These are phyloP conservation scores for Chondrus crispus DNA, from an alignment of 23 red algal genomes.

Conservation along the genomic window DNA sequence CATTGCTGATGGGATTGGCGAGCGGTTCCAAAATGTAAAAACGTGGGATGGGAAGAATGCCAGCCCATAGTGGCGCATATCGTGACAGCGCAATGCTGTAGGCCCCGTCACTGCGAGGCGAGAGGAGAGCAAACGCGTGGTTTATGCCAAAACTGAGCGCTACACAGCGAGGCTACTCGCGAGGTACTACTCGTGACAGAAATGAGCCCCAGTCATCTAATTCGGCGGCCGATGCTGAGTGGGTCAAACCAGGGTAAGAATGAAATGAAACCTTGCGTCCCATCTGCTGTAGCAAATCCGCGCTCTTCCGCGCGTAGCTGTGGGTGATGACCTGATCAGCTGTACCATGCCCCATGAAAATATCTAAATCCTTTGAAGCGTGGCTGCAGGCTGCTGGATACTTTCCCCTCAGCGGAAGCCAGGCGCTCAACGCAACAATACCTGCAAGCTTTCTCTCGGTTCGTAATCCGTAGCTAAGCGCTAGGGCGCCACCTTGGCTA, in stretches of 20 bases:
- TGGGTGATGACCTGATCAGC: conserved; percentile 48
- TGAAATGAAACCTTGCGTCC: conserved; percentile 17
- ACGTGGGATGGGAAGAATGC: too few relatives aligned
- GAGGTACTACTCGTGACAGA: conserved; percentile 34
- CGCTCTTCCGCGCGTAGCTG: conserved; percentile 18
- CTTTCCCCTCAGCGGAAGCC: conserved; percentile 64
- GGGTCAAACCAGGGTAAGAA: conserved; percentile 41
- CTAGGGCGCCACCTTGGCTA: conserved; percentile 90
- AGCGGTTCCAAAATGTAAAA: too few relatives aligned
- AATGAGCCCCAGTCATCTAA: conserved; percentile 49
- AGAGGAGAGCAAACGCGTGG: too few relatives aligned
- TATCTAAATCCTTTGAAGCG: background rate
- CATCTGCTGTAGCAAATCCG: conserved; percentile 5
- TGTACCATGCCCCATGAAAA: conserved; percentile 62
- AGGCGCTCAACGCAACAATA: conserved; percentile 68
- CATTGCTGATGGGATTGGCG: too few relatives aligned
- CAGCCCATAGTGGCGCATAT: too few relatives aligned
- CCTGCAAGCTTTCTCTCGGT: conserved; percentile 63
- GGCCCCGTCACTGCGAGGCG: too few relatives aligned
- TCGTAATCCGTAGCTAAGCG: conserved; percentile 64
- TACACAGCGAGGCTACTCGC: background rate
- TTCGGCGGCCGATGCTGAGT: conserved; percentile 48
- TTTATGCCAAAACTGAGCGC: too few relatives aligned
- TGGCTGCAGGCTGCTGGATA: conserved; percentile 38
- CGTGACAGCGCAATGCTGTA: too few relatives aligned